Evolutionary conservation across 805 yeast genomes (phyloP).

Genomic region (Candida stauntonica): DNA sequence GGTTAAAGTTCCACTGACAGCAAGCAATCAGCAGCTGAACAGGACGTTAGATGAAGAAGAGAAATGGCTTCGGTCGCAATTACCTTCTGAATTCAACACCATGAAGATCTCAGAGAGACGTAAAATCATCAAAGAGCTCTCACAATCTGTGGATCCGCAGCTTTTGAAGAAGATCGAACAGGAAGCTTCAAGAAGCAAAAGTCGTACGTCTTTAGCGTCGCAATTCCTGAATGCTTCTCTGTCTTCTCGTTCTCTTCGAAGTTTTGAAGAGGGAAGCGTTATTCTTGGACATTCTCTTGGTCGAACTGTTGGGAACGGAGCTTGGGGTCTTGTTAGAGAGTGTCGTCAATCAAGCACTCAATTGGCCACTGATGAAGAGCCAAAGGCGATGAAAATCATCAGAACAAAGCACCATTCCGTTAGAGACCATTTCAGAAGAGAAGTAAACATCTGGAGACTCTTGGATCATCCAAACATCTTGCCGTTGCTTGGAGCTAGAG

Average conservation of each 20-base stretch:
- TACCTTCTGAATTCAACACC: conserved; percentile 51
- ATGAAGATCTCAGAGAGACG: conserved; percentile 61
- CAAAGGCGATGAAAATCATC: conserved; percentile 57
- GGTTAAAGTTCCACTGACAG: conserved; percentile 33
- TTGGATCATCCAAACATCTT: conserved; percentile 63
- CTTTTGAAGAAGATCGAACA: conserved; percentile 26
- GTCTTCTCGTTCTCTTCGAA: conserved; percentile 16
- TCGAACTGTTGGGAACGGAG: conserved; percentile 78
- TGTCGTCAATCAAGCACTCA: conserved; percentile 37
- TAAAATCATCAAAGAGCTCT: conserved; percentile 33
- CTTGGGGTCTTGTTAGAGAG: conserved; percentile 84
- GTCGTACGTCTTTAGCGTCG: conserved; percentile 24
- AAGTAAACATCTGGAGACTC: conserved; percentile 70
- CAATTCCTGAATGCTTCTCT: conserved; percentile 25
- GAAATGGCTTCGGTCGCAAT: conserved; percentile 27
- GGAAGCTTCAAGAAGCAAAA: conserved; percentile 24
- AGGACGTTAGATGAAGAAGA: too few species aligned
- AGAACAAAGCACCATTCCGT: conserved; percentile 50
- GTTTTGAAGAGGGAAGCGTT: conserved; percentile 63
- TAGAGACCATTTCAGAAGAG: conserved; percentile 59
- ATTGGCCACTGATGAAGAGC: conserved; percentile 24
- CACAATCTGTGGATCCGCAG: conserved; percentile 32
- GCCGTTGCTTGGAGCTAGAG: conserved; percentile 55
- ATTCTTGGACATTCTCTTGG: conserved; percentile 64
- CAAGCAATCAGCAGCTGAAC: conserved; percentile 15